A percentile compares a stretch with the other conserved stretches of the same genome.
Evolutionary conservation across 257 asterid genomes (phyloP).

Genomic region (Echium plantagineum): DNA sequence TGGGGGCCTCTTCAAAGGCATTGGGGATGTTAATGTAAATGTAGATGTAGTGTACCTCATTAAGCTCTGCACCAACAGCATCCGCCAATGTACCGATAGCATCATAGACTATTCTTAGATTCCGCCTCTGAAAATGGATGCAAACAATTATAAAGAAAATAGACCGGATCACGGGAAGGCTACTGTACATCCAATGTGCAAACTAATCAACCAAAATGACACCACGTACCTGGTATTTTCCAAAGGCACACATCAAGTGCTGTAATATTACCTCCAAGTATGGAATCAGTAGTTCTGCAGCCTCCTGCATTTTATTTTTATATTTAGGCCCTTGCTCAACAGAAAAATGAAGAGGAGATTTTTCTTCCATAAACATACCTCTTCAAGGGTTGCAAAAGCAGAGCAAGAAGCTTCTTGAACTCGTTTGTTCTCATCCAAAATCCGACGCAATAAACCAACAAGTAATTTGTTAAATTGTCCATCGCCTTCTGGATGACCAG

Average conservation of each 20-base stretch:
- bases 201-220: constrained; percentile 2
- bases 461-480: constrained; percentile 76
- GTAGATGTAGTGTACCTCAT: constrained; percentile 60
- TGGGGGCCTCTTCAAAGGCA: no score
- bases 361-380: constrained; percentile 30
- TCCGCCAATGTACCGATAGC: constrained; percentile 95
- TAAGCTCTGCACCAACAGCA: constrained; percentile 84
- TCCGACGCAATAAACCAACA: constrained; percentile 71
- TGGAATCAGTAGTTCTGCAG: constrained; percentile 68
- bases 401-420: constrained; percentile 99
- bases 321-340: constrained; percentile 6
- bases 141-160: not conserved
- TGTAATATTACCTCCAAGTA: constrained; percentile 59
- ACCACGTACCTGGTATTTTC: constrained; percentile 70
- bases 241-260: constrained; percentile 81
- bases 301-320: constrained; percentile 45
- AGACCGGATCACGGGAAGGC: not conserved
- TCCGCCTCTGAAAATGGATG: constrained; percentile 50
- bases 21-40: no score
- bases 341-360: not conserved
- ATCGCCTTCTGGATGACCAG: constrained; percentile 52
- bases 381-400: constrained; percentile 98
- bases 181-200: not conserved
- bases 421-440: constrained; percentile 92
- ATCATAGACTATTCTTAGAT: constrained; percentile 86